Base-by-base conservation (phyloP, 345 rosid species). In the Aegle marmelos region DNA sequence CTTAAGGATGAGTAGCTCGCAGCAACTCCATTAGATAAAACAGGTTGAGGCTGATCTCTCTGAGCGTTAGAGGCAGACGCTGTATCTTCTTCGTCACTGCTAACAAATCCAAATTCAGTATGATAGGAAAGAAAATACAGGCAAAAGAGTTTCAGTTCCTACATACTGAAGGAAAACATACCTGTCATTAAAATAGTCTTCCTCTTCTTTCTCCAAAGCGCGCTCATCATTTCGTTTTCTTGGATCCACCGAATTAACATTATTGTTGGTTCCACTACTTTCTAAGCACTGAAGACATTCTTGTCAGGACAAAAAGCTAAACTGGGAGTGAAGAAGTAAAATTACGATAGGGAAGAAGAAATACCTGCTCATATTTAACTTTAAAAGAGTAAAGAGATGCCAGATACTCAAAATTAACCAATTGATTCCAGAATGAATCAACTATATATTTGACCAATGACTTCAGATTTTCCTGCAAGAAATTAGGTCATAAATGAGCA, bases 131-230 rank as follows among this genome's bases (percentile, higher is more conserved):
- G n/a, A 73, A 77, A 45, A 67, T 27, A 22, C 14, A 19, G 9
- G 62, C 37, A 17, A 36, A 24, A 53, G 53, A 60, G 33, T 22
- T 41, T 48, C 17, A 36, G 57, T 10, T 76, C 61, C 41, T 53
- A 28, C 21, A 33, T 62, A 30, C 56, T 5, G 33, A 39, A 61
- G 77, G 25, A 31, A 67, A 59, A 74, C 73, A 65, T 63, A 97
- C 98, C 98, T 97, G 82, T 94, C 98, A n/a, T 94, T 96, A 81
- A 97, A 97, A 84, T 97, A 97, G 78, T 97, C 99, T 83, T 94
- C 96, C 88, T 94, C 99, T 82, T 97, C 99, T 87, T 97, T 97
- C 77, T 94, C 98, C 70, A 88, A 75, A n/a, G 97, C 97, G 30
- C 98, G 97, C 83, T 90, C 98, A 73, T 97, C 99, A 33, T 81